phyloP scores from a whole-genome alignment of 2,329 filamentous ascomycete species.

The Epichloe coenophiala region DNA sequence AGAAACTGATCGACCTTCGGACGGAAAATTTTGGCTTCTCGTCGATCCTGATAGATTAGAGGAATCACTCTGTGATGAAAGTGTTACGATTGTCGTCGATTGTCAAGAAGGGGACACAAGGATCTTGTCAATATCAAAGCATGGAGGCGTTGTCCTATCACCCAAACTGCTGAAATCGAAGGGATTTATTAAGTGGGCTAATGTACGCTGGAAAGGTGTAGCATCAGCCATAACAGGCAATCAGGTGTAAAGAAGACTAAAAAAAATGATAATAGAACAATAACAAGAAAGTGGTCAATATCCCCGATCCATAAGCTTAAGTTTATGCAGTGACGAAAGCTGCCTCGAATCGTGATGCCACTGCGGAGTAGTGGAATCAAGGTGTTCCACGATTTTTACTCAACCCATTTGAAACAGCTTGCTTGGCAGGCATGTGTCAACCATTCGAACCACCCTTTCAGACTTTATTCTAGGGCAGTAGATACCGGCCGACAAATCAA shows the following conservation, averaged over 20 bases:
- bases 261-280: conserved; percentile 11
- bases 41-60: conserved; percentile 85
- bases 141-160: conserved; percentile 60
- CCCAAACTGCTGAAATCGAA: conserved; percentile 51
- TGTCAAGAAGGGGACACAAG: conserved; percentile 35
- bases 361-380: not conserved
- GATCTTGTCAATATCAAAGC: conserved; percentile 67
- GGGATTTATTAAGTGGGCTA: conserved; percentile 31
- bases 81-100: conserved; percentile 73
- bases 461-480: conserved; percentile 67
- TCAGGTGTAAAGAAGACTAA: not conserved
- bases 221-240: conserved; percentile 16
- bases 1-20: conserved; percentile 31
- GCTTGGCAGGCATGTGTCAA: conserved; percentile 44
- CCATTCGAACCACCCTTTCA: conserved; percentile 79
- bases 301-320: not conserved
- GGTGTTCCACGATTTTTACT: not conserved
- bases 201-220: conserved; percentile 23
- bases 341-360: no score
- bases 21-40: conserved; percentile 57
- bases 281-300: conserved; percentile 2
- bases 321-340: not conserved
- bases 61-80: conserved; percentile 72
- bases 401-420: not conserved
- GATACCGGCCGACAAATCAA: conserved; percentile 61